Evolutionary conservation across 148 eudicot genomes (phyloP), one percentile per base, ranked within the genome.

Genomic region (Camellia granthamiana): DNA sequence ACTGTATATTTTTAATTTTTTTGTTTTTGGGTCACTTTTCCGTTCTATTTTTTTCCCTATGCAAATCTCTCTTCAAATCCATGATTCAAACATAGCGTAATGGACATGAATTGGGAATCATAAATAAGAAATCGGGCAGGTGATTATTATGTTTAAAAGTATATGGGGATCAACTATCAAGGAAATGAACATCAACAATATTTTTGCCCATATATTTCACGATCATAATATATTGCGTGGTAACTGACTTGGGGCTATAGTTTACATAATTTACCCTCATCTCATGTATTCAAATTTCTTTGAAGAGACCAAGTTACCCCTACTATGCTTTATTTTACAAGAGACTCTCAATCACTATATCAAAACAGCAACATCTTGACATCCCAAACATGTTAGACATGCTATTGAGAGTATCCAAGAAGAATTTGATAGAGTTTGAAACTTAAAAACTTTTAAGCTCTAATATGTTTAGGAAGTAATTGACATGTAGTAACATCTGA

Each of bases 371-470:
- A 46, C 54, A 44, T 46, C 55, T 8, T 55, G 58, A 55, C 58
- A 55, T 55, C 58, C 58, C 58, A 55, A 55, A 12, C 13, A 11
- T 55, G 58, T 55, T 8, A 11, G 13, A 8, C 13, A 55, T 55
- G 58, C 58, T 55, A 7, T 15, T 18, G 8, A 15, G 8, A 60
- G 64, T 18, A 18, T 60, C 30, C 3, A 21, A 30, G 59, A 51
- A 52, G 43, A 42, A 72, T 10, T 72, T 72, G 75, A 72, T 72
- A 6, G 60, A 38, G 16, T 72, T 72, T 72, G 43, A 56, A 72
- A 23, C 60, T 0, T 72, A 51, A 52, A 71, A 72, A 54, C 60
- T 16, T 56, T 21, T 60, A 47, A 72, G 58, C 54, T 51, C 18
- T 52, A 9, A 9, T 23, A 21, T 49, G 75, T 72, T 21, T 42